Evolutionary conservation across 2,329 filamentous ascomycete genomes (phyloP), one percentile per base, ranked within the genome.

Genomic region (Fusarium veterinarium): DNA sequence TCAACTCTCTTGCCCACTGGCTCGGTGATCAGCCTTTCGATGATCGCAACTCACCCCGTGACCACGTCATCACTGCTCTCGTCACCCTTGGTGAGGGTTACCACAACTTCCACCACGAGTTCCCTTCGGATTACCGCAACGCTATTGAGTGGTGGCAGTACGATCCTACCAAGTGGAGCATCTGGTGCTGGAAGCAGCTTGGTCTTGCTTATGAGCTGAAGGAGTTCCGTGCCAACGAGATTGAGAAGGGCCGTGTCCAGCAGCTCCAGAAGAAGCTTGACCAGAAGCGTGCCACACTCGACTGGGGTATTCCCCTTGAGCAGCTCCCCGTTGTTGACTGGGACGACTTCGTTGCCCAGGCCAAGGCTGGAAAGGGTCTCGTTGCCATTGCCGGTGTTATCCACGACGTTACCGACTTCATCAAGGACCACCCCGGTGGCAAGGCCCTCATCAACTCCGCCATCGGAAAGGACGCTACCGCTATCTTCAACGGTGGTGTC

Each of bases 31-130:
- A 97, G 86, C 94, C 94, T 69, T 97, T 97, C 81, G 94, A 97
- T 78, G 94, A 97, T 88, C 92, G 93, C 83, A 95, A 97, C 90
- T 95, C 92, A 69, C 94, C 94, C 72, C 92, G 94, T 81, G 94
- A 97, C 79, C 93, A 97, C 83, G 89, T 95, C 80, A 90, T 97
- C 83, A 97, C 94, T 44, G 94, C 94, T 48, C 85, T 97, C 23
- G 91, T 94, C 76, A 97, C 94, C 46, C 91, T 97, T 28, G 94
- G 94, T 53, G 94, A 95, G 84, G 94, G 94, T 35, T 97, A 97
- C 86, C 94, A 97, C 89, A 97, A 97, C 88, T 97, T 97, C 89
- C 94, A 97, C 85, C 94, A 97, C 88, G 94, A 97, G 83, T 97
- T 97, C 85, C 94, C 94, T 60, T 95, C 93, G 16, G 94, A 97